phyloP scores from a whole-genome alignment of 495 filamentous ascomycete species.

The Penicillium atrosanguineum region DNA sequence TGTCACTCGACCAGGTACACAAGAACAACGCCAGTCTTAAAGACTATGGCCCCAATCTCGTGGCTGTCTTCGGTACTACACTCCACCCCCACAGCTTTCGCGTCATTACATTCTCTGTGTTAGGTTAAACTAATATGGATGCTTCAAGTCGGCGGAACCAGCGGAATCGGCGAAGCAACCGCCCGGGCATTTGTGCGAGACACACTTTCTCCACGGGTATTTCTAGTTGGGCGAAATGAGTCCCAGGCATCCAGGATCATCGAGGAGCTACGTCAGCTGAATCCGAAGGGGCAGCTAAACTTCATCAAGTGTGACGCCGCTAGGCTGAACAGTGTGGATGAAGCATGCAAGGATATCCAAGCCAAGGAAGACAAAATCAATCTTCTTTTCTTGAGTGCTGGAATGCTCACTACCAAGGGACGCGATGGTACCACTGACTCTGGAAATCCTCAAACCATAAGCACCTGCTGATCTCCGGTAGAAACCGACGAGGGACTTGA shows the following conservation, averaged over 20 bases:
- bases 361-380: conserved; percentile 56
- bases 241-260: conserved; percentile 35
- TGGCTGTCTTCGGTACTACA: conserved; percentile 51
- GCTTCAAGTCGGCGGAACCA: conserved; percentile 57
- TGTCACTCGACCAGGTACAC: conserved; percentile 35
- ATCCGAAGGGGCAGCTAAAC: conserved; percentile 36
- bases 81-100: background rate
- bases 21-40: conserved; percentile 42
- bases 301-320: conserved; percentile 57
- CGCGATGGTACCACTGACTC: conserved; percentile 21
- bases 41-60: conserved; percentile 44
- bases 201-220: conserved; percentile 45
- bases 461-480: conserved; percentile 11
- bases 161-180: conserved; percentile 61
- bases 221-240: conserved; percentile 49
- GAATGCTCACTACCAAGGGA: conserved; percentile 29
- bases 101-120: background rate
- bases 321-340: conserved; percentile 57
- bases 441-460: background rate
- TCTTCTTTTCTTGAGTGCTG: conserved; percentile 50
- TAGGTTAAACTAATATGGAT: conserved; percentile 5
- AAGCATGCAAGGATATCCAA: conserved; percentile 54
- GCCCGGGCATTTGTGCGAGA: conserved; percentile 54
- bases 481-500: conserved; percentile 63
- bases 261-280: conserved; percentile 29